Evolutionary conservation across 1,284 basidiomycete species (phyloP), one percentile per base, ranked within the genome.

Genomic region (Puccinia coronata): DNA sequence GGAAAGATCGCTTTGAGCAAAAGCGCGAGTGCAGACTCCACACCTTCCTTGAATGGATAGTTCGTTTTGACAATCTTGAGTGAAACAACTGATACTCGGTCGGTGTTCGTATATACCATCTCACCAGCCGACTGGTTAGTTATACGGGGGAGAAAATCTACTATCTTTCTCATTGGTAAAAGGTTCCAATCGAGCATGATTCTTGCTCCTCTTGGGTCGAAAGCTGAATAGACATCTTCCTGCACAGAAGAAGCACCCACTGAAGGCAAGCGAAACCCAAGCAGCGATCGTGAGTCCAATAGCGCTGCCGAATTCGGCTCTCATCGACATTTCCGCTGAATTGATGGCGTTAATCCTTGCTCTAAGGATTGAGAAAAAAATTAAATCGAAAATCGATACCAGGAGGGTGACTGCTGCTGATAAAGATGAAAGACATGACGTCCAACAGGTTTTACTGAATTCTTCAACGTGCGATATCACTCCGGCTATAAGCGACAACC

Each of bases 211-310:
- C 63, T 47, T 41, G 34, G 36, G 63, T 47, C 39, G 5, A 51
- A 71, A 71, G 47, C 61, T 65, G 63, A 28, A 77, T 8, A 77
- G 59, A 25, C 74, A 77, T 51, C 74, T 77, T 28, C 74, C 74
- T 47, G 74, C 74, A 25, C 74, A 77, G 41, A 77, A 77, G 74
- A 77, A 77, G 43, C 57, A 77, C 28, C 74, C 74, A 67, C 74
- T 77, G 49, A 77, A 77, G 28, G 74, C 59, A 34, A 77, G 59
- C 43, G n/a, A 65, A 8, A 77, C 20, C 74, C 74, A 77, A 16
- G 74, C 59, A 31, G 43, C 25, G 5, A 77, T 28, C 11, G 74
- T 65, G 25, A 63, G 28, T 39, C 74, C 61, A 14, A 77, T 25
- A 18, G 74, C 74, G 18, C n/a, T 36, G 43, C 74, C 74, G 25